Conservation (phyloP, 768 basidiomycete species). For the Saitozyma sp. region DNA sequence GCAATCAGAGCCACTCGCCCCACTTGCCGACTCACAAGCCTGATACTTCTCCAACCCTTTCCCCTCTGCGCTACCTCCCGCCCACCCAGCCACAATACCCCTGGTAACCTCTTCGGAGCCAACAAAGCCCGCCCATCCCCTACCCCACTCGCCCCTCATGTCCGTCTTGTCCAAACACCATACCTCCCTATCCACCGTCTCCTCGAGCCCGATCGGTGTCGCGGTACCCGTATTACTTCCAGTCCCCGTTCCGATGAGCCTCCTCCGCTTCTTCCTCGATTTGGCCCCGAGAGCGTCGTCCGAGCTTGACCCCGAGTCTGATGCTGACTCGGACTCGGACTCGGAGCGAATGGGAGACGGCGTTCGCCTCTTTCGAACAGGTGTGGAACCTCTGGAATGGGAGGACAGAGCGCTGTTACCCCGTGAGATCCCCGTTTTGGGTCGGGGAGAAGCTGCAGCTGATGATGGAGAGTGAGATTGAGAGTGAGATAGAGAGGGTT, state of each 20-base stretch:
- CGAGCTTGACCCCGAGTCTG: slow-evolving; percentile 3
- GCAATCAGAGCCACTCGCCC: no score
- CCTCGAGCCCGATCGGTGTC: slow-evolving; percentile 10
- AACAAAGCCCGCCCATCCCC: slow-evolving; percentile 41
- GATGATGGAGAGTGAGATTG: neutral
- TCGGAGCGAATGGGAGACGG: slow-evolving; percentile 20
- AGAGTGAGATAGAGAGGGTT: neutral
- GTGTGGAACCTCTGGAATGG: neutral
- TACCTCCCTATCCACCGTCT: slow-evolving; percentile 14
- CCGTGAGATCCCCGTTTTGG: no score
- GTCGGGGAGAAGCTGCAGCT: no score
- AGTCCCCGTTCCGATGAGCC: neutral
- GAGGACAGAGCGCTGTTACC: neutral
- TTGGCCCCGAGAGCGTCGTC: slow-evolving; percentile 18
- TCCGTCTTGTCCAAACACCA: slow-evolving; percentile 31
- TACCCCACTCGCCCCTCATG: slow-evolving; percentile 31
- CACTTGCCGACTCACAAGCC: slow-evolving; percentile 29
- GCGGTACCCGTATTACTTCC: neutral
- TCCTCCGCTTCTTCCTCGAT: slow-evolving; percentile 11
- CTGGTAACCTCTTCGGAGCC: slow-evolving; percentile 27
- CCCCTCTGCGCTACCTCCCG: slow-evolving; percentile 15
- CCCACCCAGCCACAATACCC: slow-evolving; percentile 27
- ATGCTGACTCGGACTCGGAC: slow-evolving; percentile 23
- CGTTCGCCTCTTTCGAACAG: neutral
- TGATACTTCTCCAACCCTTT: slow-evolving; percentile 36